These are phyloP conservation scores for Coleophoma crateriformis DNA, from an alignment of 2,329 filamentous ascomycete genomes.

Conservation along the genomic window DNA sequence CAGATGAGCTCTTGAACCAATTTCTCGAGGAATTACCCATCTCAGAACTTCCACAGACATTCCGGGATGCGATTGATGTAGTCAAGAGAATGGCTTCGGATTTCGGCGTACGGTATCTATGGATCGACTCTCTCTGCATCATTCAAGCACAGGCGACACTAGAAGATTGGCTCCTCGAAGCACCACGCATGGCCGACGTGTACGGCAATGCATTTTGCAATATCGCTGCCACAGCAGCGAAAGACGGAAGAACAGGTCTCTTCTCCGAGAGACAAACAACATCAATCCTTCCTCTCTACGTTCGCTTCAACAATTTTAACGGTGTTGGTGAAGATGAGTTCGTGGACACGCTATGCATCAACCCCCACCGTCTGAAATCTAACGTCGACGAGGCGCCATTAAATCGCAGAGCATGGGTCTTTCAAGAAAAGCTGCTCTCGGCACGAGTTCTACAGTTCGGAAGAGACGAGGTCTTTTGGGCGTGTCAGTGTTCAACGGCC, in stretches of 20 bases:
- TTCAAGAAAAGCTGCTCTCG: slow-evolving; percentile 2
- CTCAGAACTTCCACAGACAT: neutral
- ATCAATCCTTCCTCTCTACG: neutral
- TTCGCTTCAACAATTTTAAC: too few species aligned
- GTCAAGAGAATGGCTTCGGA: neutral
- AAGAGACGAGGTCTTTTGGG: slow-evolving; percentile 2
- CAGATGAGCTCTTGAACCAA: neutral
- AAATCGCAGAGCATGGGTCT: neutral
- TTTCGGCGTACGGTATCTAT: neutral
- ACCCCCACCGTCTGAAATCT: neutral
- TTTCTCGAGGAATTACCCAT: neutral
- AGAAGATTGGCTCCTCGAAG: neutral
- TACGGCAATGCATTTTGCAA: neutral
- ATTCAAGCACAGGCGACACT: neutral
- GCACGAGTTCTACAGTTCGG: slow-evolving; percentile 1
- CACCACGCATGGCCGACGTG: neutral
- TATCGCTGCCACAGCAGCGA: neutral
- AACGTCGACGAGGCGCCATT: neutral
- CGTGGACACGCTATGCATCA: neutral
- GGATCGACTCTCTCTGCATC: neutral
- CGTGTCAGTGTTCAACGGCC: slow-evolving; percentile 38
- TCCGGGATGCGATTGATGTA: neutral
- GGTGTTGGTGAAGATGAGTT: neutral
- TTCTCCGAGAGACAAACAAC: neutral
- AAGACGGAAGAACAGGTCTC: neutral